Base-by-base conservation (phyloP, 1,139 yeast genomes). In the Pichia sp. region DNA sequence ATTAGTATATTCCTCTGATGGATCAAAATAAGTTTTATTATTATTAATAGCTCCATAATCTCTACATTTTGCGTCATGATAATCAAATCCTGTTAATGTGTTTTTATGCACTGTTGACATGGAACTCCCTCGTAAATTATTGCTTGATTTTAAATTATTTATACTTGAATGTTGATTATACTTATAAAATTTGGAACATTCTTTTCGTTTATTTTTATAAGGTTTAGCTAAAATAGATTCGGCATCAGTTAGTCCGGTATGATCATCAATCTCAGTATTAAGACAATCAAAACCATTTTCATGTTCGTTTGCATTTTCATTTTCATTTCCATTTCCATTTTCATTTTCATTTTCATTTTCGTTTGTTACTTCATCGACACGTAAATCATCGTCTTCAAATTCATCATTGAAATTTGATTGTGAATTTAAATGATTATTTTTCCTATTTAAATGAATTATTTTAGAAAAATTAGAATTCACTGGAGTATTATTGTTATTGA, bases 221-320 rank as follows among this genome's bases (percentile, higher is more conserved):
- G 58, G 55, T 36, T 54, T 49, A 20, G 56, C 51, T 7, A 57
- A 34, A 24, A 51, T 42, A 5, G 59, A 51, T 35, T 55, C 59
- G 0, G 57, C 53, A 32, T 57, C 59, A 25, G 54, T 49, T 2
- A 55, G 31, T 25, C 54, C 59, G 16, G 52, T 53, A 30, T 52
- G 55, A 22, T 55, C 59, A 35, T 56, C 45, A 22, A 38, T 43
- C n/a, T n/a, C n/a, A n/a, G n/a, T n/a, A n/a, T n/a, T n/a, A n/a
- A n/a, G n/a, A n/a, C n/a, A n/a, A n/a, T n/a, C n/a, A n/a, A n/a
- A n/a, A n/a, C n/a, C n/a, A n/a, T n/a, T n/a, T n/a, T n/a, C n/a
- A n/a, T n/a, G n/a, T 23, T 49, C 40, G 5, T 45, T n/a, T n/a
- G n/a, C n/a, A n/a, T n/a, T 43, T 12, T 48, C 50, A 27, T 50